A percentile compares a stretch with the other conserved stretches of the same genome.
phyloP scores from a whole-genome alignment of 768 basidiomycete genomes.

The Suillus clintonianus region DNA sequence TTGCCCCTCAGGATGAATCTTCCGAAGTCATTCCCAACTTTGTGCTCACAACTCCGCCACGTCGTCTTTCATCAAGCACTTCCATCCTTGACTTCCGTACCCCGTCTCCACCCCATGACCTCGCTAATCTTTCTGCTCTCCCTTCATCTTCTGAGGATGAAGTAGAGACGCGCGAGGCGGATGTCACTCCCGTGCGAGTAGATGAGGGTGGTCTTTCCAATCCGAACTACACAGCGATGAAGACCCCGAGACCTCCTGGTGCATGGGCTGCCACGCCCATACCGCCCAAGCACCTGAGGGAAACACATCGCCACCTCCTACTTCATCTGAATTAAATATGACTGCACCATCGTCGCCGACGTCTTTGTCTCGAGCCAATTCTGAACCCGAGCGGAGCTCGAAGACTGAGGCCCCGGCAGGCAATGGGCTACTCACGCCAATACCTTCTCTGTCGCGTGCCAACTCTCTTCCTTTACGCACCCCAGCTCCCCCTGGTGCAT shows the following conservation, averaged over 20 bases:
- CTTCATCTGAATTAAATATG: constrained; percentile 25
- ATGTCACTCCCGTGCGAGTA: constrained; percentile 20
- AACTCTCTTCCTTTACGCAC: constrained; percentile 52
- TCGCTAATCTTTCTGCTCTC: constrained; percentile 69
- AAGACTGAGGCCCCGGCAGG: constrained; percentile 14
- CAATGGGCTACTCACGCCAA: constrained; percentile 44
- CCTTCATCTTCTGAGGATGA: constrained; percentile 59
- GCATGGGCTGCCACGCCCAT: constrained; percentile 46
- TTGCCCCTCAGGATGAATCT: constrained; percentile 2
- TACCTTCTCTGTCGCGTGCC: constrained; percentile 49
- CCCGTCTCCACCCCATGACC: constrained; percentile 60
- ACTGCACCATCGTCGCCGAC: constrained; percentile 21
- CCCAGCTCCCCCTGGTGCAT: constrained; percentile 71
- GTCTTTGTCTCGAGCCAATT: constrained; percentile 19
- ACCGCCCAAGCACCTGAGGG: constrained; percentile 20
- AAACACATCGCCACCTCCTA: constrained; percentile 16
- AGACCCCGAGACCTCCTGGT: constrained; percentile 49
- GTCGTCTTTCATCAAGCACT: constrained; percentile 39
- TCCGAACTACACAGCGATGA: constrained; percentile 34
- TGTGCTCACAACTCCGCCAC: constrained; percentile 50
- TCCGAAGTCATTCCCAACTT: constrained; percentile 17
- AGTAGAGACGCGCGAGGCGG: constrained; percentile 32
- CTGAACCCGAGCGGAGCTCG: constrained; percentile 15
- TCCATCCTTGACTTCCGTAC: constrained; percentile 56
- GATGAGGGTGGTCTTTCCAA: constrained; percentile 15